phyloP scores from a whole-genome alignment of 1,284 basidiomycete genomes.

The Rhodofomes roseus region DNA sequence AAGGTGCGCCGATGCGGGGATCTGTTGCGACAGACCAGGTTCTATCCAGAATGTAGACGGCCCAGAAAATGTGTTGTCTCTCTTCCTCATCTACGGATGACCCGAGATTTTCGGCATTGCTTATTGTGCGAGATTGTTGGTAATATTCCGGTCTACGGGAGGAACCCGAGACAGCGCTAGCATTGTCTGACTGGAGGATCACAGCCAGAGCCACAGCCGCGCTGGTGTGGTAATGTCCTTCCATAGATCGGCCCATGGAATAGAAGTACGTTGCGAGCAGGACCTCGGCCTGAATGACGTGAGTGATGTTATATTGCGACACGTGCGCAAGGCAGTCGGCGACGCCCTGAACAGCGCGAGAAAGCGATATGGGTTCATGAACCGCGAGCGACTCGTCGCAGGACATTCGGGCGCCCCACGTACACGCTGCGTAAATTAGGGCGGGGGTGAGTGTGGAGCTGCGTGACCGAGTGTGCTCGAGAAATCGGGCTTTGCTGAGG shows the following conservation, averaged over 20 bases:
- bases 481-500: slow-evolving; percentile 33
- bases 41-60: slow-evolving; percentile 38
- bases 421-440: slow-evolving; percentile 23
- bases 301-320: slow-evolving; percentile 31
- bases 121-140: slow-evolving; percentile 2
- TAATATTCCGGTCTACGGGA: too few relatives aligned
- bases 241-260: slow-evolving; percentile 34
- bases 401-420: slow-evolving; percentile 23
- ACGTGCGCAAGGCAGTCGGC: slow-evolving; percentile 27
- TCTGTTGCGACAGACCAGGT: slow-evolving; percentile 32
- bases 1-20: slow-evolving; percentile 31
- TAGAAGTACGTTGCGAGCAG: slow-evolving; percentile 44
- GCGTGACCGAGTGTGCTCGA: slow-evolving; percentile 17
- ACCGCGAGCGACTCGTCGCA: slow-evolving; percentile 16
- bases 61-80: slow-evolving; percentile 45
- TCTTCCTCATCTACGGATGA: slow-evolving; percentile 38
- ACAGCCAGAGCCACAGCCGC: slow-evolving; percentile 40
- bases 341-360: slow-evolving; percentile 18
- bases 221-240: slow-evolving; percentile 42
- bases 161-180: slow-evolving; percentile 19
- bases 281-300: slow-evolving; percentile 43
- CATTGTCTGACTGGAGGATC: slow-evolving; percentile 33
- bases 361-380: slow-evolving; percentile 25
- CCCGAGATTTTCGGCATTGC: not conserved
- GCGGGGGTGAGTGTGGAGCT: slow-evolving; percentile 13